These are phyloP conservation scores for Medicago truncatula DNA, from an alignment of 306 rosid genomes.

Conservation along the genomic window DNA sequence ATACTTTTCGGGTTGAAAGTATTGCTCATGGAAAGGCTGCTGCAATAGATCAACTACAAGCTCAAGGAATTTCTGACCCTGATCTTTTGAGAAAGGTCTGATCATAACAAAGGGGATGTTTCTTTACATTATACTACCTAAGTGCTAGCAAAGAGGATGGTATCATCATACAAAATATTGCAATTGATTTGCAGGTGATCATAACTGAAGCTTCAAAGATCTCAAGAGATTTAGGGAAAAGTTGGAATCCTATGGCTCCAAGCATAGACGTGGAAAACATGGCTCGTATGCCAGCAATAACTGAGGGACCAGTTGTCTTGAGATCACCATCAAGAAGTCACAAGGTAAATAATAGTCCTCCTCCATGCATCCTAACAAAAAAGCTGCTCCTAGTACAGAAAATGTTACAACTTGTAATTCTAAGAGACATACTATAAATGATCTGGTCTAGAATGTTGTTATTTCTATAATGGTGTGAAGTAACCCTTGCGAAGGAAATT, in stretches of 20 bases:
- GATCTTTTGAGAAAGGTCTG: slow-evolving; percentile 82
- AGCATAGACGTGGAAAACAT: slow-evolving; percentile 54
- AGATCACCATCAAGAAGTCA: slow-evolving; percentile 79
- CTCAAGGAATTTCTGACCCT: slow-evolving; percentile 89
- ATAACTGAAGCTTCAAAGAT: slow-evolving; percentile 75
- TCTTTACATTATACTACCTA: slow-evolving; percentile 23
- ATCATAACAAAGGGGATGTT: slow-evolving; percentile 15
- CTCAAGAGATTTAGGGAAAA: slow-evolving; percentile 52
- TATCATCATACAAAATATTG: slow-evolving; percentile 37
- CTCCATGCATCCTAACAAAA: slow-evolving; percentile 7
- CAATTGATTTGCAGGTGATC: slow-evolving; percentile 63
- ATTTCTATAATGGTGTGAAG: too few relatives aligned
- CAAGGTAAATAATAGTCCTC: slow-evolving; percentile 60
- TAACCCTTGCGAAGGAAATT: too few relatives aligned
- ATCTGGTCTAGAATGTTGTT: too few relatives aligned
- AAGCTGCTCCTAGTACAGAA: not conserved
- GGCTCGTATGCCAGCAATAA: slow-evolving; percentile 45
- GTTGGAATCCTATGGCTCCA: slow-evolving; percentile 51
- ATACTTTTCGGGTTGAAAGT: slow-evolving; percentile 88
- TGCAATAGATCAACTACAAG: slow-evolving; percentile 81
- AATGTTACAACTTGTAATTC: not conserved
- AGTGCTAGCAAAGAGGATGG: slow-evolving; percentile 14
- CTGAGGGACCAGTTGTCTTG: slow-evolving; percentile 60
- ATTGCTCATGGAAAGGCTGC: slow-evolving; percentile 84
- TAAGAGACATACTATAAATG: too few relatives aligned